A percentile compares a stretch with the other conserved stretches of the same genome.
Conservation (phyloP, 495 filamentous ascomycete species). For the Aspergillus egyptiacus region DNA sequence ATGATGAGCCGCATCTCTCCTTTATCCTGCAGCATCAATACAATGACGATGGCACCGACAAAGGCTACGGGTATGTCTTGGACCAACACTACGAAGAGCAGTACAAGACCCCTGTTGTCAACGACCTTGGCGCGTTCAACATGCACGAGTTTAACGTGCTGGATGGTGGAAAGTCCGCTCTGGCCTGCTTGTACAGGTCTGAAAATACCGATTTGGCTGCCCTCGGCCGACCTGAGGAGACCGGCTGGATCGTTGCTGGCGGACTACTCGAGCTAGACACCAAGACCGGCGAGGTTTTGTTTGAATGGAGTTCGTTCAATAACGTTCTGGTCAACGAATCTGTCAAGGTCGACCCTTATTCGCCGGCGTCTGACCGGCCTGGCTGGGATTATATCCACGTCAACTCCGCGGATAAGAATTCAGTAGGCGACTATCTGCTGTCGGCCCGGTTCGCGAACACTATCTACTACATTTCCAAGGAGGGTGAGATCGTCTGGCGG, state of each 20-base stretch:
- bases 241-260: slow-evolving; percentile 34
- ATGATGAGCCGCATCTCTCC: slow-evolving; percentile 39
- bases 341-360: slow-evolving; percentile 19
- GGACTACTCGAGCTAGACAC: slow-evolving; percentile 45
- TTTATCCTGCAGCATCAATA: slow-evolving; percentile 40
- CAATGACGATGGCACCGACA: slow-evolving; percentile 25
- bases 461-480: slow-evolving; percentile 51
- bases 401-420: slow-evolving; percentile 40
- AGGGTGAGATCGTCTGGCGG: slow-evolving; percentile 54
- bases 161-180: slow-evolving; percentile 32
- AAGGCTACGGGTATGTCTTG: slow-evolving; percentile 31
- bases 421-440: slow-evolving; percentile 50
- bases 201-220: slow-evolving; percentile 36
- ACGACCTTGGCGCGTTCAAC: slow-evolving; percentile 37
- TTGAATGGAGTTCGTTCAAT: slow-evolving; percentile 43
- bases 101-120: slow-evolving; percentile 33
- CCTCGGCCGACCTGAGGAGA: slow-evolving; percentile 37
- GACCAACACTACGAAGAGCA: slow-evolving; percentile 32
- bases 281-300: slow-evolving; percentile 38
- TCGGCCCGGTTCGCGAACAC: slow-evolving; percentile 52
- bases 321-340: slow-evolving; percentile 38
- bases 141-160: slow-evolving; percentile 48
- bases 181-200: slow-evolving; percentile 47
- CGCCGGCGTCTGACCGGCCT: slow-evolving; percentile 15
- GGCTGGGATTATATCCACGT: slow-evolving; percentile 42